Conservation (phyloP, 176 grass and related monocot genomes). For the Poa annua region DNA sequence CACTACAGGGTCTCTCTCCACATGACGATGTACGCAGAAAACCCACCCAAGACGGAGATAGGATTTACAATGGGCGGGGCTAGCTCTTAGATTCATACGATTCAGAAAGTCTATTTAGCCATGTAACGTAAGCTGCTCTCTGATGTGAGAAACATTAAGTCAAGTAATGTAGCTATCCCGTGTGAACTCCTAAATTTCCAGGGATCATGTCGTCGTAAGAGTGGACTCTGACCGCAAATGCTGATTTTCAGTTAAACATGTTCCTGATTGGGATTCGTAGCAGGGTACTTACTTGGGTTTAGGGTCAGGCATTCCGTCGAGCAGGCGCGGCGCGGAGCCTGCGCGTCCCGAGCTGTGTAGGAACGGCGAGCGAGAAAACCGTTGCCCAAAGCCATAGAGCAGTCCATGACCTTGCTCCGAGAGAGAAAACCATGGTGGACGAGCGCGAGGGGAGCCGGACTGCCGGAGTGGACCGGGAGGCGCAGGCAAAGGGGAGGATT, state of each 20-base stretch:
- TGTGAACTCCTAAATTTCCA: neutral
- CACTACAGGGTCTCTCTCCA: neutral
- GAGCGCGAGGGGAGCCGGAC: no score
- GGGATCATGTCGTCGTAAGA: neutral
- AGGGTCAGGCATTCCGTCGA: slow-evolving; percentile 10
- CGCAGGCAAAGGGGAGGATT: no score
- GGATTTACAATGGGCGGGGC: neutral
- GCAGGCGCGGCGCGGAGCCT: neutral
- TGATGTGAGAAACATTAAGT: neutral
- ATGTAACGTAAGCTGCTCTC: slow-evolving; percentile 29
- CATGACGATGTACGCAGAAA: neutral
- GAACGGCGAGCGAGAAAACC: neutral
- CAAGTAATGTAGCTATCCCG: neutral
- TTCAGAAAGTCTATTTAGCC: slow-evolving; percentile 10
- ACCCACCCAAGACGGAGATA: neutral
- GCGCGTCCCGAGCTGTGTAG: neutral
- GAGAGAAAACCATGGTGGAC: no score
- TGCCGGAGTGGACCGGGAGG: no score
- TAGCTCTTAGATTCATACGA: slow-evolving; percentile 15
- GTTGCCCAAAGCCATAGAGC: neutral
- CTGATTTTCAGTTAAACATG: neutral
- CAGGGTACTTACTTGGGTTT: neutral
- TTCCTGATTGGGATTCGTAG: neutral
- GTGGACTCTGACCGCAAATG: neutral
- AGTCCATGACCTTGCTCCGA: no score